These are phyloP conservation scores for Coemansia sp. DNA, from an alignment of 192 early-diverging fungal species.

Conservation along the genomic window DNA sequence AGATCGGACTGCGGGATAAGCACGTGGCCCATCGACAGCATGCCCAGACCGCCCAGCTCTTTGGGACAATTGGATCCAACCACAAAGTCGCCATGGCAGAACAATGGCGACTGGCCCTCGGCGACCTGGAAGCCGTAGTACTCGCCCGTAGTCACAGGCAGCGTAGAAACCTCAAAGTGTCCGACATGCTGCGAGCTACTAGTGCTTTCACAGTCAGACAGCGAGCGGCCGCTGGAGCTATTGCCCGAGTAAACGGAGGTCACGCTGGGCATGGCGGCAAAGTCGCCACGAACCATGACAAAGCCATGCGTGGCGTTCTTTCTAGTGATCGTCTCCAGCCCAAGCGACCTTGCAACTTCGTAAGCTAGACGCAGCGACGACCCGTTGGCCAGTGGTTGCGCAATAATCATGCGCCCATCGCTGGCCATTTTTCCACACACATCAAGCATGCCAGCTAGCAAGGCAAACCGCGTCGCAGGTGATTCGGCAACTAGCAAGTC, in stretches of 20 bases:
- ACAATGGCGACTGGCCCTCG: conserved; percentile 47
- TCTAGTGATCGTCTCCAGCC: conserved; percentile 36
- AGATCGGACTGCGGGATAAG: conserved; percentile 97
- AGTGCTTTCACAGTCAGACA: neutral
- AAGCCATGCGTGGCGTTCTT: conserved; percentile 32
- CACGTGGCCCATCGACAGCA: conserved; percentile 99
- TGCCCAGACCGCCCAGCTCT: conserved; percentile 95
- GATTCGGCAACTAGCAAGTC: conserved; percentile 32
- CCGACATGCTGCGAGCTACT: neutral
- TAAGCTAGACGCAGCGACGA: conserved; percentile 43
- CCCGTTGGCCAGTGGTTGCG: conserved; percentile 31
- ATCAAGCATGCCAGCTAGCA: conserved; percentile 49
- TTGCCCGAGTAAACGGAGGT: conserved; percentile 20
- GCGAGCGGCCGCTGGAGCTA: neutral
- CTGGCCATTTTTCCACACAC: conserved; percentile 30
- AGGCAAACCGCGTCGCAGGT: conserved; percentile 19
- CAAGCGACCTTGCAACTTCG: conserved; percentile 48
- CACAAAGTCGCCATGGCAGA: conserved; percentile 57
- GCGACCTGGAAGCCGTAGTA: conserved; percentile 57
- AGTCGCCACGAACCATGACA: conserved; percentile 32
- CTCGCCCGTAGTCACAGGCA: conserved; percentile 15
- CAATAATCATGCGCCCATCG: conserved; percentile 25
- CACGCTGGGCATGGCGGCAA: conserved; percentile 25
- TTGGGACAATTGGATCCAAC: conserved; percentile 74
- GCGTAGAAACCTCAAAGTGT: conserved; percentile 30